Evolutionary conservation across 2,329 filamentous ascomycete species (phyloP).

Genomic region (Lithohypha guttulata): DNA sequence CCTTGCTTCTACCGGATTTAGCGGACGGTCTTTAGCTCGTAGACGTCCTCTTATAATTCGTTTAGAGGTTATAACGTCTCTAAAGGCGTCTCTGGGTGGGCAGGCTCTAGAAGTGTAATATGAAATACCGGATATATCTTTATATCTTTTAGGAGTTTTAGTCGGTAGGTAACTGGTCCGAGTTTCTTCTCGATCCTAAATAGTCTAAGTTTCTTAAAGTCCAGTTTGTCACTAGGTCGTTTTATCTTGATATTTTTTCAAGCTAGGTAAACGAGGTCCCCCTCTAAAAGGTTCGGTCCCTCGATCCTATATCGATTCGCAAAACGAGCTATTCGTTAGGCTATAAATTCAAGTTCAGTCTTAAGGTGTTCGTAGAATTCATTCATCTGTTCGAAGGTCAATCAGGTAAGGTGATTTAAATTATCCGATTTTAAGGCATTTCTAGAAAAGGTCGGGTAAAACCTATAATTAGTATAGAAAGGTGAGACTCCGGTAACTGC

Average conservation of each 20-base stretch:
- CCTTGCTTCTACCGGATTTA: neutral
- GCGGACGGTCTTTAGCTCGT: neutral
- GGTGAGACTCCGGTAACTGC: slow-evolving; percentile 5
- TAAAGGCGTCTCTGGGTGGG: neutral
- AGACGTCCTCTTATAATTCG: slow-evolving; percentile 2
- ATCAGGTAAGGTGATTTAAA: neutral
- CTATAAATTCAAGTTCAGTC: slow-evolving; percentile 9
- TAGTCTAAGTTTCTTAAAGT: slow-evolving; percentile 10
- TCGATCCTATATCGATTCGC: slow-evolving; percentile 9
- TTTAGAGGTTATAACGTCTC: neutral
- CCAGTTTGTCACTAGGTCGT: slow-evolving; percentile 10
- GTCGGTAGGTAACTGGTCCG: slow-evolving; percentile 9
- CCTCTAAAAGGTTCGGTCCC: slow-evolving; percentile 8
- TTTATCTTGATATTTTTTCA: slow-evolving; percentile 15
- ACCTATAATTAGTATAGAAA: slow-evolving; percentile 12
- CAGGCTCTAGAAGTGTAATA: slow-evolving; percentile 9
- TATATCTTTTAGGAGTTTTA: slow-evolving; percentile 11
- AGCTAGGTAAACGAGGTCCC: slow-evolving; percentile 9
- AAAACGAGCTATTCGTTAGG: slow-evolving; percentile 5
- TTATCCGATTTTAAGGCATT: neutral
- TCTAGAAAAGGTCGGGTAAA: slow-evolving; percentile 4
- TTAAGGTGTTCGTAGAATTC: slow-evolving; percentile 8
- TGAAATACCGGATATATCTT: slow-evolving; percentile 11
- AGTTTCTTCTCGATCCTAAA: slow-evolving; percentile 12
- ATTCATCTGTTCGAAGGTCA: neutral